Base-by-base conservation (phyloP, 192 early-diverging fungal species). In the Backusella australiensis region DNA sequence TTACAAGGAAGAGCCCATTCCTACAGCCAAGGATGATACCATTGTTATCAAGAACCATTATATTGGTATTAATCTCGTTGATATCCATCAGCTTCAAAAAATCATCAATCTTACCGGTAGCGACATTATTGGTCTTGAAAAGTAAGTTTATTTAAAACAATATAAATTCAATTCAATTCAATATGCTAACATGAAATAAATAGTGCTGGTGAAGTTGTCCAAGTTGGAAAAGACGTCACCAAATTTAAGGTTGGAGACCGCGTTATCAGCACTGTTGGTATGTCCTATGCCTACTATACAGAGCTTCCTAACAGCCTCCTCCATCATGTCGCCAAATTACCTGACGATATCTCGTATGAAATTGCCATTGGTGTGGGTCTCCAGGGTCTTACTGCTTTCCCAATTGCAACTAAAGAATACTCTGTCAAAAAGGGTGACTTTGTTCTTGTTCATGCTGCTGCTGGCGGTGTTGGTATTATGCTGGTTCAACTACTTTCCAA, bases 391-490 rank as follows among this genome's bases (percentile, higher is more conserved):
- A 97, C 96, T 21, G 95, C 94, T 6, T 89, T 91, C 75, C 84
- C 90, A 3, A 85, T 97, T 77, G 88, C 91, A 6, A 86, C 86
- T 2, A 83, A 92, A 34, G 88, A 88, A 12, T 94, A 96, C 77
- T 72, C 77, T 34, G 94, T 97, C 41, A 84, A 92, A 78, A 83
- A 84, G 39, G 84, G 71, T 38, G 94, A 97, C 80, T 92, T 85
- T 81, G 89, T 98, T 67, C 82, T 98, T 36, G 87, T 98, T 35
- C 93, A 96, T 72, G 96, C 97, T 4, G 95, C 94, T 3, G 97
- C 96, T 17, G 96, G 97, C 12, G 97, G 96, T 39, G 92, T 93
- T 34, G 97, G 97, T 5, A 83, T 88, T 15, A 79, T 96, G 21
- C 83, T 97, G 35, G 88, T 91, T 34, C 96, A 97, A 81, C 65